Evolutionary conservation across 1,284 basidiomycete genomes (phyloP).

Genomic region (Ustilago trichophora): DNA sequence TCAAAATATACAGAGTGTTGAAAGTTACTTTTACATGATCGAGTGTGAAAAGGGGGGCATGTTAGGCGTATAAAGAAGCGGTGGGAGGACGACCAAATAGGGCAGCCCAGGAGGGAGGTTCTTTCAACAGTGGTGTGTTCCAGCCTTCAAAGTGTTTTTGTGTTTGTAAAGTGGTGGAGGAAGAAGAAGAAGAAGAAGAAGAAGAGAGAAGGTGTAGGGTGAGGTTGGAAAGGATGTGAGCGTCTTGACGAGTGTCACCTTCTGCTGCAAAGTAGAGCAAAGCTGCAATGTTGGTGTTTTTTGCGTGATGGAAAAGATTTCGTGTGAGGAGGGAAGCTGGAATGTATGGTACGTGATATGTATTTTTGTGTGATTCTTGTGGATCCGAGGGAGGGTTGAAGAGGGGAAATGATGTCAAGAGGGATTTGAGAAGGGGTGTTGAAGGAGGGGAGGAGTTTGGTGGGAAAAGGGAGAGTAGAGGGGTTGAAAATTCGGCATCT

Average conservation of each 20-base stretch:
- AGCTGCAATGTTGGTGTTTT: conserved; percentile 5
- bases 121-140: background rate
- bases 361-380: background rate
- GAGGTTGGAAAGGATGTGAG: conserved; percentile 35
- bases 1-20: no score
- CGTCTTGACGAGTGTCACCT: conserved; percentile 58
- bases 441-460: conserved; percentile 3
- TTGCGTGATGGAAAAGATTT: conserved; percentile 14
- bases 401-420: background rate
- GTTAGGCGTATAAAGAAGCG: conserved; percentile 29
- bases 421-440: conserved; percentile 1
- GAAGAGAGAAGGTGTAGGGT: conserved; percentile 16
- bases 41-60: background rate
- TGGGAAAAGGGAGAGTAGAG: conserved; percentile 25
- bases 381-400: conserved; percentile 3
- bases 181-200: background rate
- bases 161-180: no score
- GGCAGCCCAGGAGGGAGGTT: conserved; percentile 24
- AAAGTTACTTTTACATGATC: no score
- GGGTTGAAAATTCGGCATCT: conserved; percentile 47
- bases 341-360: conserved; percentile 26
- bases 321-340: conserved; percentile 43
- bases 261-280: conserved; percentile 57
- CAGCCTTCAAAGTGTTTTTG: background rate
- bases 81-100: conserved; percentile 27